These are phyloP conservation scores for Phytophthora crassamura DNA, from an alignment of 352 stramenopile genomes.

Conservation along the genomic window DNA sequence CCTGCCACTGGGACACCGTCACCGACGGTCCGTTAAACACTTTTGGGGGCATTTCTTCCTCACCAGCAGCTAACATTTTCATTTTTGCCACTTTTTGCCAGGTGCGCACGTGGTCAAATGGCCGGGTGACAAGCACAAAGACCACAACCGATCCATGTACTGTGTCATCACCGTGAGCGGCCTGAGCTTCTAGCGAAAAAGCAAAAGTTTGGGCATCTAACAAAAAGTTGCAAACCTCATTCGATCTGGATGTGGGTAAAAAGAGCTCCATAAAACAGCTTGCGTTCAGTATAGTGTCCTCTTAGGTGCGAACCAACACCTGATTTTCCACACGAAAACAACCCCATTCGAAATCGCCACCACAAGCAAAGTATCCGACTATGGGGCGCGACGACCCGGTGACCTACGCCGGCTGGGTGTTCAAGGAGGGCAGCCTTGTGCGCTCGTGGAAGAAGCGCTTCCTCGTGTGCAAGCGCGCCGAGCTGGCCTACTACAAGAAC, in stretches of 20 bases:
- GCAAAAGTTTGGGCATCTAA: constrained; percentile 7
- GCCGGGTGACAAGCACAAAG: constrained; percentile 91
- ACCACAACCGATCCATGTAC: constrained; percentile 91
- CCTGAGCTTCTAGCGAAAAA: constrained; percentile 76
- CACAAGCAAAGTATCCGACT: constrained; percentile 28
- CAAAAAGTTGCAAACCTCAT: constrained; percentile 12
- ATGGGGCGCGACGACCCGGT: constrained; percentile 52
- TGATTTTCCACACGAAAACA: constrained; percentile 33
- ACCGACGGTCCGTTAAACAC: constrained; percentile 72
- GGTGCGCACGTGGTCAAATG: constrained; percentile 87
- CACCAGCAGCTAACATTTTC: background rate
- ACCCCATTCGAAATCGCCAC: constrained; percentile 12
- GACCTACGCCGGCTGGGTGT: constrained; percentile 80
- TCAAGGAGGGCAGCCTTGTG: constrained; percentile 81
- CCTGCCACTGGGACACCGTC: constrained; percentile 91
- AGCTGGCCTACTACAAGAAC: constrained; percentile 87
- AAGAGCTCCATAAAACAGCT: constrained; percentile 13
- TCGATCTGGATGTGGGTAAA: constrained; percentile 22
- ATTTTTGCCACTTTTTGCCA: constrained; percentile 15
- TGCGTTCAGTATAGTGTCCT: constrained; percentile 1
- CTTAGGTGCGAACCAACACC: constrained; percentile 25
- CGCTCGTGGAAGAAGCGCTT: constrained; percentile 90
- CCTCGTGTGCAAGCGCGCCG: constrained; percentile 74
- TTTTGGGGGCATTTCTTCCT: background rate
- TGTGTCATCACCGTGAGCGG: constrained; percentile 90